Conservation (phyloP, 495 filamentous ascomycete species). For the Xylaria bambusicola region DNA sequence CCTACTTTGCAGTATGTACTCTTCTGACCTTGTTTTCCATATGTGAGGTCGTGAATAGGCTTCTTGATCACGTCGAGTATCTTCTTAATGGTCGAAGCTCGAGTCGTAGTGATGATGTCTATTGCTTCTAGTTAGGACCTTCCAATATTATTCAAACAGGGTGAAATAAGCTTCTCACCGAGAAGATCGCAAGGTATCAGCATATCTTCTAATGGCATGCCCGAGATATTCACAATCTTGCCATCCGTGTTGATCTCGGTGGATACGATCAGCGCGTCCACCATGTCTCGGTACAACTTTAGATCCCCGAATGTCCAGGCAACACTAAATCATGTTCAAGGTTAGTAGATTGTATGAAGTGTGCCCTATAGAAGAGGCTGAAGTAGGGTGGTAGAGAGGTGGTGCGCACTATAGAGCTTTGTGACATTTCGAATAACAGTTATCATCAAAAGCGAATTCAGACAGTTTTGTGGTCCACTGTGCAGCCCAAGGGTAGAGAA, state of each 20-base stretch:
- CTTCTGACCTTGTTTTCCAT: background rate
- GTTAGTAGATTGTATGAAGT: background rate
- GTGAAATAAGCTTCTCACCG: constrained; percentile 12
- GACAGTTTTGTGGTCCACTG: constrained; percentile 14
- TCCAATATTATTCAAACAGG: background rate
- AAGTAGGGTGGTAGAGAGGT: background rate
- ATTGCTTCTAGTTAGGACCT: background rate
- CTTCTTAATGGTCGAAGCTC: constrained; percentile 9
- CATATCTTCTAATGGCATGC: constrained; percentile 14
- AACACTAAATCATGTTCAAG: background rate
- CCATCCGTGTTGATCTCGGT: constrained; percentile 9
- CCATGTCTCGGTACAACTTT: constrained; percentile 18
- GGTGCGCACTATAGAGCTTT: constrained; percentile 14
- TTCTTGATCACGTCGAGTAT: constrained; percentile 6
- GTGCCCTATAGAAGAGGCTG: background rate
- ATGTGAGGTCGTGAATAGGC: constrained; percentile 7
- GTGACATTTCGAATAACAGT: constrained; percentile 13
- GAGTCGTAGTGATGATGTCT: constrained; percentile 12
- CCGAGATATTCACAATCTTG: constrained; percentile 15
- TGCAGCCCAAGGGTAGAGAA: constrained; percentile 20
- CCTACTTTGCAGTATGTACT: constrained; percentile 14
- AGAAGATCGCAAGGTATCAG: constrained; percentile 11
- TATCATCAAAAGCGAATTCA: background rate
- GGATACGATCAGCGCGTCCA: constrained; percentile 20
- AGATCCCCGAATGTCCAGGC: constrained; percentile 21